phyloP scores from a whole-genome alignment of 2,329 filamentous ascomycete species.

The Diplodia mutila region DNA sequence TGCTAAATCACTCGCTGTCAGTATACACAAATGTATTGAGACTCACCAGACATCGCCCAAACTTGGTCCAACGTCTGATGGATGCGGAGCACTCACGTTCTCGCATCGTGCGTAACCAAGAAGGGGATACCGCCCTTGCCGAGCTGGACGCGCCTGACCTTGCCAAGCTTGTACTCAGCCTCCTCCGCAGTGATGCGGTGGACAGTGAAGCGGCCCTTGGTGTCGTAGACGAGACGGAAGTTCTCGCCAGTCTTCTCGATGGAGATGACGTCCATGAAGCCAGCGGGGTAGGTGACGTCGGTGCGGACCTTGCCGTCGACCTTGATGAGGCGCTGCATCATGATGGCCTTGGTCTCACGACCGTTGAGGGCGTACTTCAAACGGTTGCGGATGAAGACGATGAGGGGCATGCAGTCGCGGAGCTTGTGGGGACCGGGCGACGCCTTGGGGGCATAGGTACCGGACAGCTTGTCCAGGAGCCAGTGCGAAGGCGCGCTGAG shows the following conservation, averaged over 20 bases:
- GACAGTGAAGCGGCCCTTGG: slow-evolving; percentile 99
- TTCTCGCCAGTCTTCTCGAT: slow-evolving; percentile 99
- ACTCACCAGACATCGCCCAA: slow-evolving; percentile 68
- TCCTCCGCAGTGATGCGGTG: slow-evolving; percentile 99
- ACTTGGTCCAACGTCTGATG: slow-evolving; percentile 99
- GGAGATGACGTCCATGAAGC: slow-evolving; percentile 99
- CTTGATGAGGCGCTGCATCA: slow-evolving; percentile 99
- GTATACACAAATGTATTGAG: slow-evolving; percentile 35
- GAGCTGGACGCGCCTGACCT: slow-evolving; percentile 99
- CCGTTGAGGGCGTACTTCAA: slow-evolving; percentile 99
- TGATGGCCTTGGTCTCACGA: slow-evolving; percentile 95
- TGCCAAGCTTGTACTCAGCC: slow-evolving; percentile 99
- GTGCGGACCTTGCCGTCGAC: slow-evolving; percentile 99
- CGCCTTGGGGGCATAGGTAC: slow-evolving; percentile 68
- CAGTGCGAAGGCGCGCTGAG: slow-evolving; percentile 98
- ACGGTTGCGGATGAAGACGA: slow-evolving; percentile 94
- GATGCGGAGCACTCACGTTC: slow-evolving; percentile 99
- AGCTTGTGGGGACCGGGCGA: slow-evolving; percentile 96
- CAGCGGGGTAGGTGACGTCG: slow-evolving; percentile 94
- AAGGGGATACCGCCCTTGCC: slow-evolving; percentile 99
- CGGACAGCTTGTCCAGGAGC: slow-evolving; percentile 99
- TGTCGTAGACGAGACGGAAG: slow-evolving; percentile 99
- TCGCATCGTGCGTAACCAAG: slow-evolving; percentile 99
- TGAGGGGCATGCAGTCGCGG: slow-evolving; percentile 96
- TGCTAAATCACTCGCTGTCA: slow-evolving; percentile 63